Evolutionary conservation across 441 rosid species (phyloP).

Genomic region (Euphorbia schlechtendalii): DNA sequence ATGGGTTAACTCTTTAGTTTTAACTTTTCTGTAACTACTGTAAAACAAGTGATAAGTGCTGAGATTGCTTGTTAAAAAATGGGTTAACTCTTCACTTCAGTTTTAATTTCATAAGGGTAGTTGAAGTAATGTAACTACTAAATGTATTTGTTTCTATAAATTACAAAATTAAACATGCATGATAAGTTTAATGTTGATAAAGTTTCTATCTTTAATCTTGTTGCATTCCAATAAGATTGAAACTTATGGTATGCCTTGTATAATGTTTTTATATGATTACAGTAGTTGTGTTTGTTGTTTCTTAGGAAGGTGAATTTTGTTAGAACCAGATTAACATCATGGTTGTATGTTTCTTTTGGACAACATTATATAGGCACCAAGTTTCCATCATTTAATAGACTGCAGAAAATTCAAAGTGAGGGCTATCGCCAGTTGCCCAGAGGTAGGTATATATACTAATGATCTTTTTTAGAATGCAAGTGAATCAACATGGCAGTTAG

Average conservation of each 20-base stretch:
- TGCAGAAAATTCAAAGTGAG: conserved; percentile 29
- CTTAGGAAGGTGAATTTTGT: conserved; percentile 9
- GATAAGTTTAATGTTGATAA: not conserved
- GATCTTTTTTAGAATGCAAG: conserved; percentile 2
- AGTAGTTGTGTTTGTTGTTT: not conserved
- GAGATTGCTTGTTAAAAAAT: no score
- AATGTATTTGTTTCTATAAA: not conserved
- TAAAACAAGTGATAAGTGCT: no score
- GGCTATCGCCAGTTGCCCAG: conserved; percentile 43
- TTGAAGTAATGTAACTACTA: not conserved
- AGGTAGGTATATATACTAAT: conserved; percentile 40
- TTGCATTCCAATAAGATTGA: not conserved
- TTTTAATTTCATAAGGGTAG: not conserved
- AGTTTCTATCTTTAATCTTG: not conserved
- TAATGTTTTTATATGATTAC: not conserved
- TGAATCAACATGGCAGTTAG: not conserved
- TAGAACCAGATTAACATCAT: conserved; percentile 4
- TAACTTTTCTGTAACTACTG: no score
- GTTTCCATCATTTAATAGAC: conserved; percentile 41
- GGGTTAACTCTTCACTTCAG: no score
- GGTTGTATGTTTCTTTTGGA: conserved; percentile 13
- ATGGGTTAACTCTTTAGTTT: no score
- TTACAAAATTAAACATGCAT: not conserved
- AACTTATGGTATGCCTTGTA: not conserved
- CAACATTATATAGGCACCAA: conserved; percentile 29